Percentiles rank a stretch among this genome's conserved stretches.
These are phyloP conservation scores for Turnera subulata DNA, from an alignment of 345 rosid species.

Conservation along the genomic window DNA sequence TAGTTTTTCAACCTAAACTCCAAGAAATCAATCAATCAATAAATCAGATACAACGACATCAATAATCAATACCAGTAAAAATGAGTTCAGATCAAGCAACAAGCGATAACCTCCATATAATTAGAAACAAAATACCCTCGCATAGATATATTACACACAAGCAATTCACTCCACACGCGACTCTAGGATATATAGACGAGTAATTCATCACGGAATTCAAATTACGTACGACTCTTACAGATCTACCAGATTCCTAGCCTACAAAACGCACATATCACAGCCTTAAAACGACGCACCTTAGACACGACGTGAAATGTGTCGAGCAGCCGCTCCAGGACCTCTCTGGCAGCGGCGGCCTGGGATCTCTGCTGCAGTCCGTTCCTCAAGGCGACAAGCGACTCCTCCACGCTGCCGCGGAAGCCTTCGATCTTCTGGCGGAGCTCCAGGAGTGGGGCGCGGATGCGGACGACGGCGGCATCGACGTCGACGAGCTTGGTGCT, in stretches of 20 bases:
- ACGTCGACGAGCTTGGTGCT: constrained; percentile 96
- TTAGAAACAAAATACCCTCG: no score
- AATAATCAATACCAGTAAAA: no score
- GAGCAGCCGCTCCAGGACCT: constrained; percentile 74
- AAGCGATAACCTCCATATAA: no score
- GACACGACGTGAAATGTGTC: constrained; percentile 96
- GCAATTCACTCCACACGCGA: no score
- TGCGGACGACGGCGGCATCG: constrained; percentile 85
- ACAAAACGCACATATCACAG: background rate
- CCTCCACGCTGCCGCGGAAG: constrained; percentile 67
- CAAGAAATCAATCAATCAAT: background rate
- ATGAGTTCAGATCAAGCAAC: no score
- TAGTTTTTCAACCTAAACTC: constrained; percentile 83
- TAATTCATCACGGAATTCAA: no score
- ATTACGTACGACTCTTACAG: background rate
- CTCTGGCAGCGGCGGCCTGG: constrained; percentile 87
- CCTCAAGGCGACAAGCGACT: constrained; percentile 61
- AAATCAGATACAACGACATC: background rate
- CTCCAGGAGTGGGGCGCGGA: constrained; percentile 93
- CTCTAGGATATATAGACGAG: no score
- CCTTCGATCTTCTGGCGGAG: constrained; percentile 83
- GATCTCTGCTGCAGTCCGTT: constrained; percentile 88
- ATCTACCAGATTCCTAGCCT: background rate
- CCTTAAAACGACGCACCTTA: constrained; percentile 40
- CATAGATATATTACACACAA: no score